Percentiles rank a stretch among this genome's conserved stretches.
Conservation (phyloP, 495 filamentous ascomycete genomes). For the Aspergillus avenaceus region DNA sequence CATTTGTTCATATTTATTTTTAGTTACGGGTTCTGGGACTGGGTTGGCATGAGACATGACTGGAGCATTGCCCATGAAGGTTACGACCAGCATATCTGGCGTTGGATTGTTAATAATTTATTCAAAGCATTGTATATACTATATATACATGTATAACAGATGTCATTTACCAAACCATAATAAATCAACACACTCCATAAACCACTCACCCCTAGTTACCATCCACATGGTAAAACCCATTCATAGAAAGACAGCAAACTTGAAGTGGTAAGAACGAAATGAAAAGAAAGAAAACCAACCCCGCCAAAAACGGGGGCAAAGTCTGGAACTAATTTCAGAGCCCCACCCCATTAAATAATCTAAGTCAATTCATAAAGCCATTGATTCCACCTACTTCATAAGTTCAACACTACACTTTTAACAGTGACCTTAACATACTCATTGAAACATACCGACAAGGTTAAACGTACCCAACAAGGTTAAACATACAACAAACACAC, state of each 20-base stretch:
- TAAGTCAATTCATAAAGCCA: not conserved
- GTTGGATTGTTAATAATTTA: not conserved
- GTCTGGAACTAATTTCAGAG: conserved; percentile 6
- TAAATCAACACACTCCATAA: too few relatives aligned
- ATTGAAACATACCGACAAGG: not conserved
- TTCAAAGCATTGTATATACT: not conserved
- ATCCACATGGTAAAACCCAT: too few relatives aligned
- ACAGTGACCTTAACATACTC: not conserved
- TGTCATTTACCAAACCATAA: too few relatives aligned
- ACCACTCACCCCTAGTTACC: too few relatives aligned
- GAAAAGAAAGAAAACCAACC: too few relatives aligned
- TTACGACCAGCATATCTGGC: conserved; percentile 8
- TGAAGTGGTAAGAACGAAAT: not conserved
- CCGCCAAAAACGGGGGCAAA: conserved; percentile 2
- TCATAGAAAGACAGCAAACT: not conserved
- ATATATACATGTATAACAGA: not conserved
- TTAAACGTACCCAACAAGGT: too few relatives aligned
- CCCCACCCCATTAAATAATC: not conserved
- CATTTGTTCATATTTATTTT: conserved; percentile 2
- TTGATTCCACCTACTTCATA: not conserved
- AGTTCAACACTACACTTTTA: too few relatives aligned
- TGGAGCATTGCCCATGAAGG: conserved; percentile 7
- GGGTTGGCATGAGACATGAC: conserved; percentile 10
- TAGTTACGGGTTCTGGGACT: not conserved
- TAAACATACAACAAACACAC: too few relatives aligned